phyloP scores from a whole-genome alignment of 2,329 filamentous ascomycete species.

The Arthrocladium fulminans region DNA sequence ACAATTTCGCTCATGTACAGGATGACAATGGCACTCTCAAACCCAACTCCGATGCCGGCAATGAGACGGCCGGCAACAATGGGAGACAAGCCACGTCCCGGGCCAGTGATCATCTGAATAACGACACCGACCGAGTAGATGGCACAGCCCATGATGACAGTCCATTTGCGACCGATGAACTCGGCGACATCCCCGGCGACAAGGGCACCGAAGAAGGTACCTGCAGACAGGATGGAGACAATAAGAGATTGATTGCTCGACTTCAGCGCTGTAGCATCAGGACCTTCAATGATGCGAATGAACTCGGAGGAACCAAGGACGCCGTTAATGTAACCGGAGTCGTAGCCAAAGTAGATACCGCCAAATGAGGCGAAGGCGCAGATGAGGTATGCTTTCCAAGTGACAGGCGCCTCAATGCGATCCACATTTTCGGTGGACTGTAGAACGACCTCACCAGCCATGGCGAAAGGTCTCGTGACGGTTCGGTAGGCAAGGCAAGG shows the following conservation, averaged over 20 bases:
- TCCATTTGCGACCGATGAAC: constrained; percentile 59
- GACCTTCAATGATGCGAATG: constrained; percentile 29
- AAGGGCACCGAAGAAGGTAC: constrained; percentile 69
- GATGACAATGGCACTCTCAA: constrained; percentile 70
- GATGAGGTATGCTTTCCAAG: too few relatives aligned
- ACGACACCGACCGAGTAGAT: constrained; percentile 63
- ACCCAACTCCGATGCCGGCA: constrained; percentile 69
- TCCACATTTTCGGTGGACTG: too few relatives aligned
- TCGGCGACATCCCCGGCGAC: constrained; percentile 70
- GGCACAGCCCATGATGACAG: constrained; percentile 57
- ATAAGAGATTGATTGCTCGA: constrained; percentile 50
- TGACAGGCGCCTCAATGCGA: too few relatives aligned
- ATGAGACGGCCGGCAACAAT: constrained; percentile 67
- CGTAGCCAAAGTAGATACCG: constrained; percentile 52
- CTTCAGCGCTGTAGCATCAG: constrained; percentile 35
- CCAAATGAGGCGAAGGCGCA: constrained; percentile 47
- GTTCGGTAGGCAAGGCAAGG: too few relatives aligned
- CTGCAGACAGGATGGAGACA: constrained; percentile 65
- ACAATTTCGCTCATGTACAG: constrained; percentile 79
- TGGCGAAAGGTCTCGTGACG: too few relatives aligned
- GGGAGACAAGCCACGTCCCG: constrained; percentile 39
- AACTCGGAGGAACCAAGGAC: constrained; percentile 42
- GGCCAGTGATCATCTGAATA: constrained; percentile 52
- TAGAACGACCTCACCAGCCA: too few relatives aligned
- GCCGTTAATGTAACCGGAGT: constrained; percentile 46